A percentile compares a stretch with the other conserved stretches of the same genome.
phyloP scores from a whole-genome alignment of 2,329 filamentous ascomycete species.

The Penicillium polonicum region DNA sequence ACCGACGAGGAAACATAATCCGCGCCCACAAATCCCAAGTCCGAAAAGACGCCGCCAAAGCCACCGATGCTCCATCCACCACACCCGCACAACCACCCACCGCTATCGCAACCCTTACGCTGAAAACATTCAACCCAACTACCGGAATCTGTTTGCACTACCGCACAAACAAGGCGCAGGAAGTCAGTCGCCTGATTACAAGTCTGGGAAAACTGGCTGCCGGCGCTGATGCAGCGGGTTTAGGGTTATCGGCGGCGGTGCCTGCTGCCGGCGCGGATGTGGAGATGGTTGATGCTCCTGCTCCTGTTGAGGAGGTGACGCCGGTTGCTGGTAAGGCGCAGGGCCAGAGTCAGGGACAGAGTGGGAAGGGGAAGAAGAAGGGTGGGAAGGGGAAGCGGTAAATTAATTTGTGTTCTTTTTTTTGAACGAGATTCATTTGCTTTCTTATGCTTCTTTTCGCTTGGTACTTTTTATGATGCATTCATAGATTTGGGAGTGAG shows the following conservation, averaged over 20 bases:
- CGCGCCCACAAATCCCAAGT: conserved; percentile 33
- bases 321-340: conserved; percentile 21
- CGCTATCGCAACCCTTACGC: conserved; percentile 67
- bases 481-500: conserved; percentile 2
- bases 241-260: conserved; percentile 32
- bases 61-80: conserved; percentile 42
- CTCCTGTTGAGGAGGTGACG: conserved; percentile 40
- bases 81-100: conserved; percentile 55
- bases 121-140: conserved; percentile 86
- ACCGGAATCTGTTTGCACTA: conserved; percentile 87
- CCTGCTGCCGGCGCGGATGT: conserved; percentile 37
- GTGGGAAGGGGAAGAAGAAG: conserved; percentile 54
- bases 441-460: neutral
- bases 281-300: conserved; percentile 32
- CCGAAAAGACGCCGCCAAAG: conserved; percentile 25
- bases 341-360: conserved; percentile 19
- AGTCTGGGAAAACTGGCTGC: conserved; percentile 74
- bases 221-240: conserved; percentile 61
- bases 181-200: conserved; percentile 79
- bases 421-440: neutral
- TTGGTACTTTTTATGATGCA: neutral
- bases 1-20: conserved; percentile 25
- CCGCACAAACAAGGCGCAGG: conserved; percentile 71
- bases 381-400: conserved; percentile 72
- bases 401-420: conserved; percentile 18